These are phyloP conservation scores for Benincasa hispida DNA, from an alignment of 306 rosid species.

Conservation along the genomic window DNA sequence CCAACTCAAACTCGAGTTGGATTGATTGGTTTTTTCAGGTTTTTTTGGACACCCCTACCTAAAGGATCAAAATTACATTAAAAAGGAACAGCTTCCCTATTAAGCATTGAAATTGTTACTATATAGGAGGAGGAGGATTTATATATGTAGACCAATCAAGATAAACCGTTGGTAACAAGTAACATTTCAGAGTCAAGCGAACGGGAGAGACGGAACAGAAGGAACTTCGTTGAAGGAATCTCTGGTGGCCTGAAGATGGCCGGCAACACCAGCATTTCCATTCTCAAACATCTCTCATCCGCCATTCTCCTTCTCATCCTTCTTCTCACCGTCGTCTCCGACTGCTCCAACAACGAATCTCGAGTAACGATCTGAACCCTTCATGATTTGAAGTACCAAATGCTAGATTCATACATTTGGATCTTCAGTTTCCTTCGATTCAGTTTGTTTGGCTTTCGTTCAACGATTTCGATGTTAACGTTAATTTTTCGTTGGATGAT, in stretches of 20 bases:
- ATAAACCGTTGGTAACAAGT: too few species aligned
- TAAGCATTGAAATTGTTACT: too few species aligned
- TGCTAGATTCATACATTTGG: background rate
- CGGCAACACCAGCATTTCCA: background rate
- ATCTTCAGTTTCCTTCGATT: background rate
- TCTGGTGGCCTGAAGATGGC: background rate
- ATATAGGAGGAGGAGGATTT: too few species aligned
- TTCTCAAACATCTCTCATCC: constrained; percentile 20
- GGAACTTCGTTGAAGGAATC: background rate
- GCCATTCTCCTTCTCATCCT: constrained; percentile 20
- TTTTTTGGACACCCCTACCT: too few species aligned
- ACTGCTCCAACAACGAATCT: constrained; percentile 25
- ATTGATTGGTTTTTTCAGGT: too few species aligned
- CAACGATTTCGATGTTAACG: background rate
- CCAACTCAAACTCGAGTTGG: too few species aligned
- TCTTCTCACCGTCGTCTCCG: constrained; percentile 22
- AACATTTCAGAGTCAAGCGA: background rate
- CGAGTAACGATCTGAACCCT: background rate
- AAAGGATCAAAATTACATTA: too few species aligned
- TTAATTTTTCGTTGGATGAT: background rate
- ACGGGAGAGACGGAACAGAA: background rate
- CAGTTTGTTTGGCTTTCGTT: too few species aligned
- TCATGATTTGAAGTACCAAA: background rate
- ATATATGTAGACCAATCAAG: too few species aligned
- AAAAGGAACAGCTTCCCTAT: too few species aligned